Base-by-base conservation (phyloP, 2,329 filamentous ascomycete genomes). In the Penicillium sp. region DNA sequence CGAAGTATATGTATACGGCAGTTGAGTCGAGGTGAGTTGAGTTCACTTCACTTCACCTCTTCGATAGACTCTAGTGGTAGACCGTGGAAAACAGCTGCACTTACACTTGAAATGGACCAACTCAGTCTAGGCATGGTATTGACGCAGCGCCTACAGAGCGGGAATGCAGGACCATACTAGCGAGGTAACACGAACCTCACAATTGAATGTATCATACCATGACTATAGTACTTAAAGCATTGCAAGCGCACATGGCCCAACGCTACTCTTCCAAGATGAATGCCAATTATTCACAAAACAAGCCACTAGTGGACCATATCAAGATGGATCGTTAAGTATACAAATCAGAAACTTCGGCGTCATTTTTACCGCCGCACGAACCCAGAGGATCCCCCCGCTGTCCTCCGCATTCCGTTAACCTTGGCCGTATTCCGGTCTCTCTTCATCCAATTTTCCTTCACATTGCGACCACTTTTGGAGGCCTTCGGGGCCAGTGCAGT, bases 401-500 rank as follows among this genome's bases (percentile, higher is more conserved):
- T 69, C 49, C 72, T 70, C 55, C 71, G 67, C 49, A 76, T 52
- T 6, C 73, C 71, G 45, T 70, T 70, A 30, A 66, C 57, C 36
- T 61, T 55, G 1, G 60, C 66, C 12, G 62, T 69, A 39, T 59
- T 70, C 41, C 69, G 67, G 36, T 63, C 55, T 40, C 68, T 65
- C 24, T 69, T 67, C 34, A 77, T 60, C 75, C 74, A 77, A 40
- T 59, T 67, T 26, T 75, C 68, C 48, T 66, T 70, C 21, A 75
- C 56, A 46, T 65, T 68, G 23, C 65, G 68, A 43, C 73, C 72
- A 5, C 56, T 46, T 51, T 72, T 74, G 8, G 74, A 78, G 2
- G 71, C 68, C 57, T 77, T 80, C 0, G 80, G 80, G 6, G 75
- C 60, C n/a, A 75, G 56, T 34, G 70, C 63, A 15, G 75, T 60